Percentiles rank a stretch among this genome's conserved stretches.
phyloP scores from a whole-genome alignment of 495 filamentous ascomycete genomes.

The Trichoderma gamsii region DNA sequence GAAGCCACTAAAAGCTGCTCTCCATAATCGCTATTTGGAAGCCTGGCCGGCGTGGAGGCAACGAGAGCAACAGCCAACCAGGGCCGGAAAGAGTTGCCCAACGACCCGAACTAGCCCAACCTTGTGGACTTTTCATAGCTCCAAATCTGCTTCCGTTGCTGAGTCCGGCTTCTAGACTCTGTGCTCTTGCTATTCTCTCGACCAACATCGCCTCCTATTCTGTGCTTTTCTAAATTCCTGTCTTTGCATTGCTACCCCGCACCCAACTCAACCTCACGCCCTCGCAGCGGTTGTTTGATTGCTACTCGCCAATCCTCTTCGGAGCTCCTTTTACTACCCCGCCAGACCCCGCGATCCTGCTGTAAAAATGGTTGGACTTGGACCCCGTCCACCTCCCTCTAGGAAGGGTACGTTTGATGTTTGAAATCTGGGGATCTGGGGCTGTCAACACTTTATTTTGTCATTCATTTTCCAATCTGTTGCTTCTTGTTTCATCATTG shows the following conservation, averaged over 20 bases:
- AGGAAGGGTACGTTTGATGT: slow-evolving; percentile 63
- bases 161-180: neutral
- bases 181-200: neutral
- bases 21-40: neutral
- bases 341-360: slow-evolving; percentile 13
- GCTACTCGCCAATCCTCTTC: neutral
- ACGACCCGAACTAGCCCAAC: neutral
- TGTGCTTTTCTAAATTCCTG: neutral
- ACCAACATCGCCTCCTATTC: slow-evolving; percentile 13
- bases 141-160: neutral
- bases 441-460: neutral
- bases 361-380: slow-evolving; percentile 67
- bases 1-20: neutral
- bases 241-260: neutral
- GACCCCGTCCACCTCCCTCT: slow-evolving; percentile 65
- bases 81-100: neutral
- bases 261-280: neutral
- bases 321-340: slow-evolving; percentile 13
- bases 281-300: slow-evolving; percentile 13
- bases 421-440: slow-evolving; percentile 16
- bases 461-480: neutral
- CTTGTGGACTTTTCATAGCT: neutral
- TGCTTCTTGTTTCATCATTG: neutral
- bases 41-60: neutral
- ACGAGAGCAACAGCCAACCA: slow-evolving; percentile 2